Evolutionary conservation across 1,139 yeast species (phyloP), one percentile per base, ranked within the genome.

Genomic region (Suhomyces anneliseae): DNA sequence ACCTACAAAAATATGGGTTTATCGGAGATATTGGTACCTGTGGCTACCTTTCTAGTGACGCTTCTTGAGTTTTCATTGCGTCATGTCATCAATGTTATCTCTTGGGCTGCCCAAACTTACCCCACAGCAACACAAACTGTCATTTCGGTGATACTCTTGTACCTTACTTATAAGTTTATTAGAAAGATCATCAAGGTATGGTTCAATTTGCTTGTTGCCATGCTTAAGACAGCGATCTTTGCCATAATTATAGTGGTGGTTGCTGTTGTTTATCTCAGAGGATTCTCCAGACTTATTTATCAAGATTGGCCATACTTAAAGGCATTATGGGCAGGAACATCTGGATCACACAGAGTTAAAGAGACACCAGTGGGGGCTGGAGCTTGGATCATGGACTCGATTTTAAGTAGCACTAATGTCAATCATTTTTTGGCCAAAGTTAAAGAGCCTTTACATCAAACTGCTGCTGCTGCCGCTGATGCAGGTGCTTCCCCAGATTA

Each of bases 91-190:
- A 43, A 52, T 27, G 37, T 60, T 7, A 39, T 58, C 14, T 52
- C 55, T 7, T 54, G 50, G 38, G 46, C 57, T 10, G 56, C 64
- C 46, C 50, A 52, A 7, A 51, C 48, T 12, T 68, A 58, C 47
- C 74, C 74, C n/a, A 61, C 61, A 19, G 52, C 55, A 8, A 60
- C 71, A 19, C 50, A 58, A 27, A 43, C 56, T 5, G 42, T 62
- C 2, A 39, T 65, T 36, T 40, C 55, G n/a, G 24, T 61, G 6
- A 38, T 66, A 11, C 55, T 54, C 2, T 47, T 56, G 4, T 70
- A 69, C 46, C 19, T 65, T 10, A 42, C 55, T 8, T 69, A 66
- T 54, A 55, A 51, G 42, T 36, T 63, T 34, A 40, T 60, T 14
- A 42, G 58, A 7, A 49, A 60, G 38, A 45, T 68, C 26, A 19